These are phyloP conservation scores for Penicillium waksmanii DNA, from an alignment of 495 filamentous ascomycete genomes.

Conservation along the genomic window DNA sequence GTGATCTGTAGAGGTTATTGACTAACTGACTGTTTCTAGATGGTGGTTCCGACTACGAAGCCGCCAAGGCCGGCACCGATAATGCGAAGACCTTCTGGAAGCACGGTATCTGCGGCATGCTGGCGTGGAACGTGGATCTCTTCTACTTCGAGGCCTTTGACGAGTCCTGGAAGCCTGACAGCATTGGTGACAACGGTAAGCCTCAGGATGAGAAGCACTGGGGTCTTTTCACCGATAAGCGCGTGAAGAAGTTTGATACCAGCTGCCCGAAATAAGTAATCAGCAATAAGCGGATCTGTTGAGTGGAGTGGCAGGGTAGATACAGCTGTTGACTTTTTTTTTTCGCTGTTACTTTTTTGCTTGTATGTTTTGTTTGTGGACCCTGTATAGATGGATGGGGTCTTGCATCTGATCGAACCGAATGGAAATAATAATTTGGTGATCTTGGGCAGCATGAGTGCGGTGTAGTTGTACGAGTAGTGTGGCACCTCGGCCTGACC, in stretches of 20 bases:
- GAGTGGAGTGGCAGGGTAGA: not conserved
- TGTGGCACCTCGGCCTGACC: not conserved
- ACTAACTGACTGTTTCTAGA: constrained; percentile 21
- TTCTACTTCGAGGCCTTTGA: constrained; percentile 88
- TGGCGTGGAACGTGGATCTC: constrained; percentile 73
- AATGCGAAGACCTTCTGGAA: constrained; percentile 68
- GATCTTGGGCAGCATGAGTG: not conserved
- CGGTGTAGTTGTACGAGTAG: constrained; percentile 1
- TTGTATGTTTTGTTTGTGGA: constrained; percentile 16
- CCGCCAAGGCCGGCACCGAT: constrained; percentile 62
- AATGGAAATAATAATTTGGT: constrained; percentile 14
- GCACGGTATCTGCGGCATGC: constrained; percentile 69
- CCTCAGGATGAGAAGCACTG: constrained; percentile 74
- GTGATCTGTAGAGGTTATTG: not conserved
- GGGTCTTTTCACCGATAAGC: constrained; percentile 70
- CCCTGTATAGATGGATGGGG: constrained; percentile 14
- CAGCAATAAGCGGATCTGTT: too few species aligned
- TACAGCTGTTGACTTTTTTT: constrained; percentile 9
- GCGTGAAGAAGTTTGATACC: constrained; percentile 65
- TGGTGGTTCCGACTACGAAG: constrained; percentile 66
- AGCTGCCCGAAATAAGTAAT: constrained; percentile 47
- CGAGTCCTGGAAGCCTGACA: constrained; percentile 77
- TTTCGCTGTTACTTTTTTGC: constrained; percentile 12
- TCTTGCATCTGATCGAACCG: not conserved
- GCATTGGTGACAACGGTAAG: constrained; percentile 68